Evolutionary conservation across 352 stramenopile genomes (phyloP), one percentile per base, ranked within the genome.

Genomic region (Phytophthora multivora): DNA sequence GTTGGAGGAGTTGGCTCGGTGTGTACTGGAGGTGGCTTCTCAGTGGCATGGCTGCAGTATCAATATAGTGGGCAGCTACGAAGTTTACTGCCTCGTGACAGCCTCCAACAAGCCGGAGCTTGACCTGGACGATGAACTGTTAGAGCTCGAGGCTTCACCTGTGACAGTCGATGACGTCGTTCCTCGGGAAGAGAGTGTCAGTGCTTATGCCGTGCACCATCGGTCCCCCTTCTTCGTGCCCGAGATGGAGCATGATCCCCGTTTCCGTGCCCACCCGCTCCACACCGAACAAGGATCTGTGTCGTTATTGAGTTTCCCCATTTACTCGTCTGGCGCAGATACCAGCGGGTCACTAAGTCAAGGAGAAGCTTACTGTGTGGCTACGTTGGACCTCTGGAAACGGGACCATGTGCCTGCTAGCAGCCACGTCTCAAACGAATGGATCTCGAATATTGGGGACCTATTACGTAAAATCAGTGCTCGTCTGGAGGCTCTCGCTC

Each of bases 21-120:
- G 62, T 1, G 78, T 89, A 9, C 51, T 91, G 8, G 62, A 82
- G 25, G 57, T 91, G 10, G 77, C 83, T 19, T 77, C 71, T 1
- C 83, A 91, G 40, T 88, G 84, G 77, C 66, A 90, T 47, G 75
- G 77, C 45, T 88, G 80, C 46, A 88, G 77, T 40, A 83, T 94
- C 54, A 88, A 91, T 50, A 63, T 90, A 18, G 75, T 89, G 3
- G 69, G 66, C 16, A 74, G 74, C 21, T 66, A 73, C 16, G 73
- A 91, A 36, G 81, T 90, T 3, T 90, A 86, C 48, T 92, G 84
- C 39, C 63, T 94, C 16, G 72, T 88, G 40, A 88, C 69, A 40
- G 77, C 62, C 41, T 87, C 66, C 18, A 77, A 51, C 33, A 65
- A 50, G 41, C 59, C 52, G 2, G 66, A 74, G 13, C 40, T 66